Evolutionary conservation across 1,284 basidiomycete species (phyloP), one percentile per base, ranked within the genome.

Genomic region (Xerocomus minutiporus): DNA sequence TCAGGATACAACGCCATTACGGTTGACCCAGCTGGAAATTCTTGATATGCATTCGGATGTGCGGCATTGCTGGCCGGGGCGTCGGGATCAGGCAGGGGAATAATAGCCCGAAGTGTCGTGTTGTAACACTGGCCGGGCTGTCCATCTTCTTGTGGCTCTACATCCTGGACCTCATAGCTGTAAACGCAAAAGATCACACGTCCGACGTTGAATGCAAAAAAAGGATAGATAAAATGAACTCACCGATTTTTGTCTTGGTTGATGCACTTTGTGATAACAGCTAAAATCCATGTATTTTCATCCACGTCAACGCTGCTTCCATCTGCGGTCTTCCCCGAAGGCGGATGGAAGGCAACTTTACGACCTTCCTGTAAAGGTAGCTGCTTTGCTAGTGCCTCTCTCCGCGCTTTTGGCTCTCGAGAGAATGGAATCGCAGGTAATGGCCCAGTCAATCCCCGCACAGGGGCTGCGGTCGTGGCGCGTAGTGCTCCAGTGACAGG

Each of bases 1-100:
- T 91, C 89, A 0, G 88, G 89, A 68, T 91, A 91, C 12, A 91
- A 71, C 1, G 86, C 88, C 79, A 91, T 81, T 6, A 91, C 89
- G 0, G 78, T 86, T 11, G 84, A 81, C 2, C 88, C 82, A 0
- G 77, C 70, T n/a, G 77, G 68, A 63, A 88, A 91, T 57, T 84
- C 82, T 47, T 80, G 85, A 67, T 90, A 89, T 12, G 81, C 76
- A 59, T 75, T 81, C 39, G 82, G 72, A 68, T 89, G 86, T 17
- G 83, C 75, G 0, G 84, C 75, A 61, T 71, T 82, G 38, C 77
- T 79, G 36, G 73, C 68, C 11, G 74, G 71, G 1, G 84, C 83
- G 43, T 71, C 75, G 9, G 82, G 82, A 64, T 91, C 88, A 7
- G 88, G 89, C 20, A 91, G 72, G 1, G 89, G 88, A 53, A 91